phyloP scores from a whole-genome alignment of 2,329 filamentous ascomycete genomes.

The Cercospora nicotianae region DNA sequence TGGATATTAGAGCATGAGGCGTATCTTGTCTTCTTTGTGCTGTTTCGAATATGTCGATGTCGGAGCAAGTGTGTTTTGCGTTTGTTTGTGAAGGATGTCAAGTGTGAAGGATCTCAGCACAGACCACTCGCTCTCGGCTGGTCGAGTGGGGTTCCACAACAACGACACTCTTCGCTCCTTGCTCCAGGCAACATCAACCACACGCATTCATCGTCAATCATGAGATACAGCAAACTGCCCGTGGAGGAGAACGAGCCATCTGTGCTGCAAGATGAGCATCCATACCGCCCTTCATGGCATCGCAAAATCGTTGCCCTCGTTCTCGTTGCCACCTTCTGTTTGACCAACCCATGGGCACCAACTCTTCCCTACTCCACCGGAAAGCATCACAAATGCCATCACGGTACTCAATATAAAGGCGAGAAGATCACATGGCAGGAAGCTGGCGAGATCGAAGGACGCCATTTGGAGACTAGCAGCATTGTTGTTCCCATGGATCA shows the following conservation, averaged over 20 bases:
- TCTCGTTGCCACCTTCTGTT: background rate
- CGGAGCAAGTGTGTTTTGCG: background rate
- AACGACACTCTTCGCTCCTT: background rate
- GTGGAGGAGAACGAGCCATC: background rate
- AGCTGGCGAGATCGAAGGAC: slow-evolving; percentile 25
- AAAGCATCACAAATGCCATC: background rate
- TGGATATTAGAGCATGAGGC: background rate
- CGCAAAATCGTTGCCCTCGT: background rate
- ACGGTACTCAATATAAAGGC: slow-evolving; percentile 15
- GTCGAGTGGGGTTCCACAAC: background rate
- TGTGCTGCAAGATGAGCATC: background rate
- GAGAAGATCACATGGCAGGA: slow-evolving; percentile 27
- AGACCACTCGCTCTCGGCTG: background rate
- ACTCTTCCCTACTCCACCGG: background rate
- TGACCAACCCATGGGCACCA: slow-evolving; percentile 4
- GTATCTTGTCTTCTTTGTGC: background rate
- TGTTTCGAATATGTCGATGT: background rate
- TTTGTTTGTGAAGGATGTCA: background rate
- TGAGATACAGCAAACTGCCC: background rate
- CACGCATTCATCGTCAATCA: background rate
- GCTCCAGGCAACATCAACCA: background rate
- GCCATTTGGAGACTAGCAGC: slow-evolving; percentile 23
- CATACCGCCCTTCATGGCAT: slow-evolving; percentile 1
- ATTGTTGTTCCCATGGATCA: slow-evolving; percentile 29
- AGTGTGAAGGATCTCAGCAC: background rate